Evolutionary conservation across 108 stramenopile genomes (phyloP).

Genomic region (Craspedostauros australis): DNA sequence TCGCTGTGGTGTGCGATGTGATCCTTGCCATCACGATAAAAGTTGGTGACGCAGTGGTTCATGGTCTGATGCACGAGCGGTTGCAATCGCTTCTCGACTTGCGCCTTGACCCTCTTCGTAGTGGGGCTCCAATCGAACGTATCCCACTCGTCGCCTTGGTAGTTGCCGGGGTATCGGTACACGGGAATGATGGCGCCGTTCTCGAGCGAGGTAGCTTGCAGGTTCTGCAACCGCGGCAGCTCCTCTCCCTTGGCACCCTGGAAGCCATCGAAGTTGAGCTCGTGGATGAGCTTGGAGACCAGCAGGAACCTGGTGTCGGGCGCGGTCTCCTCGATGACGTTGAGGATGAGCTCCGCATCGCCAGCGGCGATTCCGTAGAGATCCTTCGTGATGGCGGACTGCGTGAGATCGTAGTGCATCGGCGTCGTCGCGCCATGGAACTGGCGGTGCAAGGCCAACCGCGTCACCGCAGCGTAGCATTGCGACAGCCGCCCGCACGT

Average conservation of each 20-base stretch:
- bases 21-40: constrained; percentile 65
- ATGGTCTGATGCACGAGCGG: constrained; percentile 60
- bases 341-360: constrained; percentile 60
- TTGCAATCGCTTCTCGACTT: constrained; percentile 49
- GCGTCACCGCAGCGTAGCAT: constrained; percentile 42
- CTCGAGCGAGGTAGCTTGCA: constrained; percentile 56
- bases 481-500: constrained; percentile 57
- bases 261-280: constrained; percentile 69
- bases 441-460: constrained; percentile 48
- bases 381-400: constrained; percentile 19
- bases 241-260: constrained; percentile 49
- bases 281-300: constrained; percentile 10
- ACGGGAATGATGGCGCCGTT: constrained; percentile 33
- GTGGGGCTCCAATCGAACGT: constrained; percentile 60
- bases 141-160: constrained; percentile 59
- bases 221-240: constrained; percentile 65
- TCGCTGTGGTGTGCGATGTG: constrained; percentile 68
- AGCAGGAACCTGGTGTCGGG: constrained; percentile 6
- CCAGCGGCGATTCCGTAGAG: constrained; percentile 69
- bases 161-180: constrained; percentile 78
- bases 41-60: constrained; percentile 76
- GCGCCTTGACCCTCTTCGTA: constrained; percentile 43
- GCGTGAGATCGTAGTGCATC: constrained; percentile 10
- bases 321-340: constrained; percentile 35
- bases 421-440: constrained; percentile 26